Base-by-base conservation (phyloP, 169 alveolate species). In the Blepharisma undulans region DNA sequence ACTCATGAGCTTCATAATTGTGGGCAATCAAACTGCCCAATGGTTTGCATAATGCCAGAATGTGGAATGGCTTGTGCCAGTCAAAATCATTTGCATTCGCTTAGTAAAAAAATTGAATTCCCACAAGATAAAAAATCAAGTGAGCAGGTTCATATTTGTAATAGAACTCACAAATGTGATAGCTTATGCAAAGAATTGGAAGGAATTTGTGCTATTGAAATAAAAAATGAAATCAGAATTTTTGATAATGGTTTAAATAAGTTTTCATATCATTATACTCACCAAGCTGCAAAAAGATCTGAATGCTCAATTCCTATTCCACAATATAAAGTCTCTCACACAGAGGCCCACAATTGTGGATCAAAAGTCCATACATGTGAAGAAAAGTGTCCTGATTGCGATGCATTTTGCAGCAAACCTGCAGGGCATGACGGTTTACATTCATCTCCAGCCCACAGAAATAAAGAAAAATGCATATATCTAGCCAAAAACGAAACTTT, bases 341-440 rank as follows among this genome's bases (percentile, higher is more conserved):
- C n/a, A 81, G 79, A 60, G 25, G 72, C 10, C 22, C 93, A 90
- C 76, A 6, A 27, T 18, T 90, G 93, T 33, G 48, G 29, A 61
- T 16, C 77, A 48, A 29, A 25, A 7, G 34, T n/a, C 22, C 94
- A 92, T 22, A 74, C 25, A n/a, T 92, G 94, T 59, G 82, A 82
- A 14, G 30, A 29, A 6, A 88, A 66, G 61, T 92, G 94, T 30
- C 92, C 93, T 21, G 94, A 92, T 2, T 92, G 94, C 34, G 21
- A 76, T 10, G 21, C 59, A 18, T 88, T 59, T 84, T 92, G 94
- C 76, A 22, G 22, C 6, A 25, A 76, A 29, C 21, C 18, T 18
- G 81, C 36, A 59, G 92, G 92, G 22, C 94, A 92, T 76, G 16
- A 60, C 0, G 94, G 94, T 3, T 21, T 21, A 5, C 94, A 92